phyloP scores from a whole-genome alignment of 1,284 basidiomycete genomes.

The Ganoderma lingzhi region DNA sequence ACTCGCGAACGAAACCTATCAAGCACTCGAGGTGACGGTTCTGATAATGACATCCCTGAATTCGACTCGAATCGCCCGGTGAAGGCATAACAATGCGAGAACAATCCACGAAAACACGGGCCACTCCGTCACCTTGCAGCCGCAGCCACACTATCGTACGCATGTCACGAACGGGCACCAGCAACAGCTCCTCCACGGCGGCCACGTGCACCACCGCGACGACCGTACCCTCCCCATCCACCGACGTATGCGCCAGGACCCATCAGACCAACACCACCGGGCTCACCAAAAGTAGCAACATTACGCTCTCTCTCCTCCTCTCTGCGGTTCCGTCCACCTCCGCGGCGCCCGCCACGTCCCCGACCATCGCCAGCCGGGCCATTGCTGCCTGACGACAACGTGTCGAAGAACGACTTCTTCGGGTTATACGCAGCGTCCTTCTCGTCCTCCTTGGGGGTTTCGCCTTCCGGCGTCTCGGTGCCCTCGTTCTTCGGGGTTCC shows the following conservation, averaged over 20 bases:
- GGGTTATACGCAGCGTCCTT: constrained; percentile 73
- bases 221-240: constrained; percentile 60
- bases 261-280: constrained; percentile 76
- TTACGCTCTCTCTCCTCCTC: constrained; percentile 84
- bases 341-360: constrained; percentile 53
- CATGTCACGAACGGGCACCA: constrained; percentile 33
- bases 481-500: constrained; percentile 38
- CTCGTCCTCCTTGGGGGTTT: constrained; percentile 33
- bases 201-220: constrained; percentile 52
- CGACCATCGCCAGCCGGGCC: constrained; percentile 39
- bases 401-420: constrained; percentile 80
- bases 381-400: constrained; percentile 62
- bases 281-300: constrained; percentile 84
- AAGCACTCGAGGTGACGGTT: not conserved
- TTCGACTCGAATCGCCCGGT: constrained; percentile 19
- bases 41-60: constrained; percentile 10
- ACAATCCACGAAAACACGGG: constrained; percentile 12
- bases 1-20: not conserved
- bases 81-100: constrained; percentile 14
- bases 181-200: constrained; percentile 39
- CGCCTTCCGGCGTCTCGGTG: constrained; percentile 35
- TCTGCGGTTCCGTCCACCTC: constrained; percentile 67
- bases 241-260: constrained; percentile 68
- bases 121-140: not conserved
- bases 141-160: not conserved